These are phyloP conservation scores for Coemansia sp. DNA, from an alignment of 192 early-diverging fungal species.

Conservation along the genomic window DNA sequence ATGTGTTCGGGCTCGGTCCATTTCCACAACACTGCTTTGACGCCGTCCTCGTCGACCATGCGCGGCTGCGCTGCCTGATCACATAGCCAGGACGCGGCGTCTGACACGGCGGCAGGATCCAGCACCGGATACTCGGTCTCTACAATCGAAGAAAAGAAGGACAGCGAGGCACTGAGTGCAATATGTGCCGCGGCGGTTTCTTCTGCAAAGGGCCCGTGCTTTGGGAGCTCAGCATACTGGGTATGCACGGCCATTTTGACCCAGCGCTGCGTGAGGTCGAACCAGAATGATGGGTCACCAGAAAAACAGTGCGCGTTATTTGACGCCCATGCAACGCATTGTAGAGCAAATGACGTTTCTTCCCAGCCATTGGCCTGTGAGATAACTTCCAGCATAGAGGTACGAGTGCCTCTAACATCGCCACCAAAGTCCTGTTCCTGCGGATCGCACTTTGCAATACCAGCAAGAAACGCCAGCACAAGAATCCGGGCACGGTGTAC, in stretches of 20 bases:
- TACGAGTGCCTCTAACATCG: slow-evolving; percentile 15
- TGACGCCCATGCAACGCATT: slow-evolving; percentile 37
- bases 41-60: slow-evolving; percentile 11
- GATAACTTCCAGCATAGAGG: slow-evolving; percentile 29
- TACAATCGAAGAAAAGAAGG: slow-evolving; percentile 33
- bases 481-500: slow-evolving; percentile 19
- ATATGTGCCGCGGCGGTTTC: slow-evolving; percentile 4
- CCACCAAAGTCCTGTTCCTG: slow-evolving; percentile 16
- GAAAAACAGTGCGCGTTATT: slow-evolving; percentile 21
- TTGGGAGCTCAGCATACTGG: slow-evolving; percentile 28
- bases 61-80: slow-evolving; percentile 20
- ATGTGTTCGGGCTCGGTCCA: slow-evolving; percentile 40
- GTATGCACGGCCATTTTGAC: slow-evolving; percentile 16
- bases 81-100: slow-evolving; percentile 14
- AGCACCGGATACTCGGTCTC: slow-evolving; percentile 43
- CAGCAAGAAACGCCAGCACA: slow-evolving; percentile 24
- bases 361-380: slow-evolving; percentile 24
- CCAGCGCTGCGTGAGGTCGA: slow-evolving; percentile 29
- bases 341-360: slow-evolving; percentile 31
- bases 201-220: slow-evolving; percentile 7
- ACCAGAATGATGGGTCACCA: slow-evolving; percentile 22
- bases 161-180: slow-evolving; percentile 32
- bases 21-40: slow-evolving; percentile 34
- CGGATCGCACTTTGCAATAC: slow-evolving; percentile 19
- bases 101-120: slow-evolving; percentile 18